phyloP scores from a whole-genome alignment of 345 rosid species.

The Boechera stricta region DNA sequence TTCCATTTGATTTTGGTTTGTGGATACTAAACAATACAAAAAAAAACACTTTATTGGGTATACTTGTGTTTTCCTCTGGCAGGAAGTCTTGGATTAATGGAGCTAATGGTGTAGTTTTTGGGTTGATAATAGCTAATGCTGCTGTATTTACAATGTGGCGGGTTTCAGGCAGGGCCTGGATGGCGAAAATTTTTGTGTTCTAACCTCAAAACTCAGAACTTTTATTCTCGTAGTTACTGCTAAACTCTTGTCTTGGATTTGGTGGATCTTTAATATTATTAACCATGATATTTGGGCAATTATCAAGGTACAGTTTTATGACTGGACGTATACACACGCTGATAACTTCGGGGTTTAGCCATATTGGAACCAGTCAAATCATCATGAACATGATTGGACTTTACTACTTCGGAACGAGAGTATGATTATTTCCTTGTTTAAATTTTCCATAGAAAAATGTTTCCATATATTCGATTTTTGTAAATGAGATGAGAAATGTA shows the following conservation, averaged over 20 bases:
- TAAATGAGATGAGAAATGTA: neutral
- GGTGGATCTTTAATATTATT: constrained; percentile 7
- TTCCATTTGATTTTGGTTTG: constrained; percentile 13
- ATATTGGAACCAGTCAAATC: constrained; percentile 53
- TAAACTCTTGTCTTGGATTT: constrained; percentile 15
- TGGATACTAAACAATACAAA: neutral
- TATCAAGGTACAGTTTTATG: constrained; percentile 61
- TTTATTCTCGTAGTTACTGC: neutral
- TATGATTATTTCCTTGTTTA: constrained; percentile 45
- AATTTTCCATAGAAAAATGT: too few species aligned
- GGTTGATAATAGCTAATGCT: constrained; percentile 67
- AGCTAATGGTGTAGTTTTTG: constrained; percentile 57
- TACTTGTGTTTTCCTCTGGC: constrained; percentile 37
- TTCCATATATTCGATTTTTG: neutral
- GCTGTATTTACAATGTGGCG: constrained; percentile 73
- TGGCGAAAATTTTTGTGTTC: constrained; percentile 72
- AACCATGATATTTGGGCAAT: constrained; percentile 54
- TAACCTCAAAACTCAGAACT: constrained; percentile 41
- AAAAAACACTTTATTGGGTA: neutral
- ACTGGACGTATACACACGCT: constrained; percentile 65
- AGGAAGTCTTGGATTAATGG: constrained; percentile 66
- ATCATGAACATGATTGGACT: constrained; percentile 78
- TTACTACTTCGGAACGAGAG: constrained; percentile 78
- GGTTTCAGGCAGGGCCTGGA: constrained; percentile 52
- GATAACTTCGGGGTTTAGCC: constrained; percentile 82